phyloP scores from a whole-genome alignment of 2,329 filamentous ascomycete species.

The Ascosphaera apis region DNA sequence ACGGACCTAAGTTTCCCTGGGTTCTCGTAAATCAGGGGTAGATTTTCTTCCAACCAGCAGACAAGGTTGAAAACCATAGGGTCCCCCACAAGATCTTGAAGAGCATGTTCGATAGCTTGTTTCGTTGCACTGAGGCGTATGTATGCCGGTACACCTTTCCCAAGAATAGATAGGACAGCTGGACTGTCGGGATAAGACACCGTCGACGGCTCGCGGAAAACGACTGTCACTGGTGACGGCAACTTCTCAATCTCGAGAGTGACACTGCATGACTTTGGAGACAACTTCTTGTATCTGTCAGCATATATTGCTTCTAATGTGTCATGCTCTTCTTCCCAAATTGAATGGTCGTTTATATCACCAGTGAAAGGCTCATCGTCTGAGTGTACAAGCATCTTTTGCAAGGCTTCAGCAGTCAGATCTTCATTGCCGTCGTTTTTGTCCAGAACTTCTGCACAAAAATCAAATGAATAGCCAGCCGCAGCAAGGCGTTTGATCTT shows the following conservation, averaged over 20 bases:
- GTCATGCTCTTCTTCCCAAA: slow-evolving; percentile 70
- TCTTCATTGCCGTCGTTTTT: slow-evolving; percentile 48
- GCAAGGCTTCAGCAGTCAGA: slow-evolving; percentile 55
- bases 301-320: slow-evolving; percentile 74
- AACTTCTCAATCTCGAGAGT: slow-evolving; percentile 30
- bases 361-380: slow-evolving; percentile 6
- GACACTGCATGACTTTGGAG: slow-evolving; percentile 45
- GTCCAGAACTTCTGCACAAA: slow-evolving; percentile 60
- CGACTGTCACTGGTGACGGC: slow-evolving; percentile 27
- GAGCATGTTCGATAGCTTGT: slow-evolving; percentile 48
- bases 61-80: slow-evolving; percentile 79
- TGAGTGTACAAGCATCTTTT: slow-evolving; percentile 40
- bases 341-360: slow-evolving; percentile 24
- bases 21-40: slow-evolving; percentile 59
- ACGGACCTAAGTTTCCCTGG: slow-evolving; percentile 72
- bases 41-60: slow-evolving; percentile 75
- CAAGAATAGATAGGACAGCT: slow-evolving; percentile 45
- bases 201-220: slow-evolving; percentile 44
- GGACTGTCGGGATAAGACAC: slow-evolving; percentile 43
- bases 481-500: slow-evolving; percentile 61
- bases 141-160: slow-evolving; percentile 58
- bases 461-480: slow-evolving; percentile 63
- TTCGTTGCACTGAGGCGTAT: slow-evolving; percentile 76
- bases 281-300: slow-evolving; percentile 40
- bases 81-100: slow-evolving; percentile 50